Evolutionary conservation across 768 basidiomycete genomes (phyloP), one percentile per base, ranked within the genome.

Genomic region (Boletus tomentosulus): DNA sequence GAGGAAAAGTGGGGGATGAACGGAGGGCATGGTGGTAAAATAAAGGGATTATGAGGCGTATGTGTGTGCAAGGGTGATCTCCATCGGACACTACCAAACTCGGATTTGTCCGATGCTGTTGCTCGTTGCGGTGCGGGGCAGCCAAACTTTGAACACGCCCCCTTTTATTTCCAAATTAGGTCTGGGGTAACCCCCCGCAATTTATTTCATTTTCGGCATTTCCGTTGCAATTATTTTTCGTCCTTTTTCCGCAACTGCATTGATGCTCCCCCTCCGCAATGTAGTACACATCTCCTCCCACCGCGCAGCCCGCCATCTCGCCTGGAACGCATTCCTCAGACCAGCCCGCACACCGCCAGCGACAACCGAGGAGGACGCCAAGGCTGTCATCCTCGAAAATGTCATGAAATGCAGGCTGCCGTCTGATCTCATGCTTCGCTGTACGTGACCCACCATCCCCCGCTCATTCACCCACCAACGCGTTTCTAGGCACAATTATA

Each of bases 321-420:
- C 65, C 6, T 72, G 67, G 70, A 70, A 67, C 25, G 61, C 61
- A 33, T 53, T 72, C 35, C 47, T 58, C 35, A 61, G 45, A 9
- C 51, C 54, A 12, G 45, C 22, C 6, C 37, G 56, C 0, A 53
- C 57, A 2, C 6, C 35, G 3, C 34, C 66, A 16, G 64, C 76
- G 31, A 73, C 75, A 53, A 72, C 63, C 45, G 81, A 86, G 62
- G 88, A 92, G 69, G 87, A 90, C 33, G 80, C 86, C 1, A 84
- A 85, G 63, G 80, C 79, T 28, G 84, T 85, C 48, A 85, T 93
- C 56, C 73, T 92, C 46, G 90, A 92, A 63, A 90, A 87, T 60
- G 85, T 89, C 55, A 85, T 92, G 81, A 90, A 90, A 67, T 87
- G 88, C 52, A 82, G 91, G 49, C 87, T 92, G 62, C 89, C 92